These are phyloP conservation scores for Leccinum subgranulosum DNA, from an alignment of 768 basidiomycete species.

Conservation along the genomic window DNA sequence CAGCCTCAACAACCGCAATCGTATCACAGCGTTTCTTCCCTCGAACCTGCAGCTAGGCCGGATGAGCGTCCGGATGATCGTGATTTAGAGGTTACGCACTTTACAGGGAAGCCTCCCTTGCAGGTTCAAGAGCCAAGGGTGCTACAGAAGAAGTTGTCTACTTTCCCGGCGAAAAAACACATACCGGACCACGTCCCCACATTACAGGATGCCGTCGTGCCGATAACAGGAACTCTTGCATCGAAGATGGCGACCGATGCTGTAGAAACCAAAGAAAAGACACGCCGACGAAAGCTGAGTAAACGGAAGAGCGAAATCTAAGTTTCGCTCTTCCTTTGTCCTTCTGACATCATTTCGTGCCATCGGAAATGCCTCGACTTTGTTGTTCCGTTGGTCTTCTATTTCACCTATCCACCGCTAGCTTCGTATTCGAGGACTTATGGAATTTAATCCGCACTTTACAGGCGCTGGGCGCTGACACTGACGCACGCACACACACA, in stretches of 20 bases:
- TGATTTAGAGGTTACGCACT: background rate
- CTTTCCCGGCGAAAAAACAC: slow-evolving; percentile 23
- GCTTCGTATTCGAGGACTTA: slow-evolving; percentile 9
- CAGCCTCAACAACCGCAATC: slow-evolving; percentile 33
- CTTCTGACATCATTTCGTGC: slow-evolving; percentile 9
- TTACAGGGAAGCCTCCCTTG: slow-evolving; percentile 6
- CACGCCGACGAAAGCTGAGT: slow-evolving; percentile 32
- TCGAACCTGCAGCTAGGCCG: background rate
- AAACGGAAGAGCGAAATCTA: slow-evolving; percentile 30
- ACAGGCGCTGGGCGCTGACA: slow-evolving; percentile 17
- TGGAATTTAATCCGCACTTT: slow-evolving; percentile 10
- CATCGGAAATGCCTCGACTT: slow-evolving; percentile 20
- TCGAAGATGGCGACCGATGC: slow-evolving; percentile 14
- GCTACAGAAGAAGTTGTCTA: slow-evolving; percentile 23
- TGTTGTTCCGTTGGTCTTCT: slow-evolving; percentile 21
- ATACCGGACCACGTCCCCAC: slow-evolving; percentile 25
- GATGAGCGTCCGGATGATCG: slow-evolving; percentile 5
- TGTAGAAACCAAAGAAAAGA: slow-evolving; percentile 22
- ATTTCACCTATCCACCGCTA: slow-evolving; percentile 7
- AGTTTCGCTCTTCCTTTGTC: slow-evolving; percentile 15
- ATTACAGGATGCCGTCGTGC: slow-evolving; percentile 8
- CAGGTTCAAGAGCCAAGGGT: slow-evolving; percentile 16
- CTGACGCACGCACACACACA: background rate
- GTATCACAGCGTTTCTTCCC: slow-evolving; percentile 13
- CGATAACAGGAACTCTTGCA: slow-evolving; percentile 6